These are phyloP conservation scores for Neurospora cerealis DNA, from an alignment of 495 filamentous ascomycete species.

Conservation along the genomic window DNA sequence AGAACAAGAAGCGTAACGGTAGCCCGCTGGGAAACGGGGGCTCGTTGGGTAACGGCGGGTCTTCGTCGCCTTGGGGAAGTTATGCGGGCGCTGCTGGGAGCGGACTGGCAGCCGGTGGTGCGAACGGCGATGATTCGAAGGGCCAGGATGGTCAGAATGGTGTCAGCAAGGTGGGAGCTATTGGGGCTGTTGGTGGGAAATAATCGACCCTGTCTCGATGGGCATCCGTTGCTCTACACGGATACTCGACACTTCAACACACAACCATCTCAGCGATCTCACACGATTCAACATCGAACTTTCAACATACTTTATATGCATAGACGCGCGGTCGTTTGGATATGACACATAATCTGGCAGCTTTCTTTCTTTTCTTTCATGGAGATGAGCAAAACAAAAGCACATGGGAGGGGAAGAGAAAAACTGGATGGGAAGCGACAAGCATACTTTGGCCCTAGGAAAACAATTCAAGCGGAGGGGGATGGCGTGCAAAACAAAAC, in stretches of 20 bases:
- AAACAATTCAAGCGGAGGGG: neutral
- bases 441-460: neutral
- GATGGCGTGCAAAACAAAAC: neutral
- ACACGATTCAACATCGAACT: neutral
- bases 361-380: neutral
- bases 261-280: neutral
- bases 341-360: neutral
- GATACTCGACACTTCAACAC: neutral
- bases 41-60: constrained; percentile 24
- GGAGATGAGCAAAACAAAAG: neutral
- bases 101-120: neutral
- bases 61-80: constrained; percentile 9
- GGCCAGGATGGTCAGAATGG: neutral
- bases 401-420: neutral
- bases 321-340: neutral
- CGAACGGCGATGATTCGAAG: neutral
- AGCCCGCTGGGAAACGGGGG: constrained; percentile 21
- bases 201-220: neutral
- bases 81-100: neutral
- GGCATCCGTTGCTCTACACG: neutral
- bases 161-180: neutral
- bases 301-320: neutral
- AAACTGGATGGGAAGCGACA: neutral
- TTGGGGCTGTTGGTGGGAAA: neutral
- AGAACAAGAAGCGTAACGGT: constrained; percentile 34